Conservation (phyloP, 2,329 filamentous ascomycete genomes). For the Colletotrichum tropicale region DNA sequence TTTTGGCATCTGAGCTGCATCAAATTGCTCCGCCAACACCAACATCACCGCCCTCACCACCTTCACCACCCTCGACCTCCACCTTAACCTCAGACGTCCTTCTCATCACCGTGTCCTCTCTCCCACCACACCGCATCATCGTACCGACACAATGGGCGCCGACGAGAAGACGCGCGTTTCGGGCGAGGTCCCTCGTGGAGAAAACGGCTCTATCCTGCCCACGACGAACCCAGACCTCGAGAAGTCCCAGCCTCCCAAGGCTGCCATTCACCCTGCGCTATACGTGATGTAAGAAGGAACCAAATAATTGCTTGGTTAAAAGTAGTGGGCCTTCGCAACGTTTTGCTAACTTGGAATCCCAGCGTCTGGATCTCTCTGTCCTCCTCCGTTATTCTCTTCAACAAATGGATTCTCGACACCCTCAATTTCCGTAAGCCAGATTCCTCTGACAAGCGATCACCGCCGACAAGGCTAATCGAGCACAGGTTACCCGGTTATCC, state of each 20-base stretch:
- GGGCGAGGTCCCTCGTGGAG: conserved; percentile 71
- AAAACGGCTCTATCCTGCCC: conserved; percentile 71
- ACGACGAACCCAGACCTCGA: conserved; percentile 78
- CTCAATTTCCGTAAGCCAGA: conserved; percentile 69
- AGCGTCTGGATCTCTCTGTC: conserved; percentile 93
- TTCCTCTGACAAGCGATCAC: not conserved
- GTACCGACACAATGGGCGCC: conserved; percentile 22
- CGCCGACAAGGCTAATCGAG: conserved; percentile 45
- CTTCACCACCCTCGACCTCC: not conserved
- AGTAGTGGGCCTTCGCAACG: not conserved
- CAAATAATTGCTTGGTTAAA: not conserved
- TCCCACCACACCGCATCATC: not conserved
- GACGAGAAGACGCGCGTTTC: conserved; percentile 87
- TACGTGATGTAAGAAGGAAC: conserved; percentile 72
- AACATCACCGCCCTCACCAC: not conserved
- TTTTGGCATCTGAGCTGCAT: not conserved
- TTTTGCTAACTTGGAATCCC: conserved; percentile 9
- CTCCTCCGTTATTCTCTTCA: conserved; percentile 96
- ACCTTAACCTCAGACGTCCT: not conserved
- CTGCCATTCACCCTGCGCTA: conserved; percentile 77
- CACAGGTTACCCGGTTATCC: conserved; percentile 74
- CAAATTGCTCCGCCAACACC: conserved; percentile 1
- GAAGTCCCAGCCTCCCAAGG: conserved; percentile 70
- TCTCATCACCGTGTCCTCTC: not conserved
- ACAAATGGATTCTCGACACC: conserved; percentile 96